Conservation (phyloP, 2,329 filamentous ascomycete species). For the Juglanconis oblonga region DNA sequence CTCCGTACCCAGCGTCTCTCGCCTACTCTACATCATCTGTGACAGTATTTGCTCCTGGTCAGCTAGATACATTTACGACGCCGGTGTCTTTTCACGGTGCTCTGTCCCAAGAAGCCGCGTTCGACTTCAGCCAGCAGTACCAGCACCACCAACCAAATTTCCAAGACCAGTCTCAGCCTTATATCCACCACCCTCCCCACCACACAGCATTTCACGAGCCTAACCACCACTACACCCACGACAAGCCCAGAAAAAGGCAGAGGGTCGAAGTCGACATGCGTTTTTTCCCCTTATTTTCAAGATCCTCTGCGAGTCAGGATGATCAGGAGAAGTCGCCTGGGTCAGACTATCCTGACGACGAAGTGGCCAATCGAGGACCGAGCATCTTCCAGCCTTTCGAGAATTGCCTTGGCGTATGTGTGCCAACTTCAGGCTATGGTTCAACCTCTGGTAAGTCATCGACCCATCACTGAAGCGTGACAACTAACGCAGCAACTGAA, state of each 20-base stretch:
- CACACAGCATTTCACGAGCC: conserved; percentile 12
- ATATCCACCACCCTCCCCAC: not conserved
- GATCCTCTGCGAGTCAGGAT: not conserved
- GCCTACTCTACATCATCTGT: conserved; percentile 25
- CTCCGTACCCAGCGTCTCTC: conserved; percentile 6
- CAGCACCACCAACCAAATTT: conserved; percentile 26
- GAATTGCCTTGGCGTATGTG: conserved; percentile 1
- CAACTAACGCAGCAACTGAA: conserved; percentile 2
- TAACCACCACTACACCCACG: not conserved
- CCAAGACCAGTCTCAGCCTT: conserved; percentile 7
- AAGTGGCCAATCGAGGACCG: conserved; percentile 1
- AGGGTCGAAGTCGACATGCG: conserved; percentile 21
- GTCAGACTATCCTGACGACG: conserved; percentile 1
- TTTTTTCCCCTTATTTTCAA: conserved; percentile 1
- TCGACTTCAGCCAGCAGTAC: conserved; percentile 27
- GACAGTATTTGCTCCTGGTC: conserved; percentile 25
- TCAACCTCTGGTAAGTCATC: conserved; percentile 5
- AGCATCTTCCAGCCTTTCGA: not conserved
- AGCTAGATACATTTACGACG: conserved; percentile 22
- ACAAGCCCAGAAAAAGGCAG: conserved; percentile 29
- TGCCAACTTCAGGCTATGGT: conserved; percentile 4
- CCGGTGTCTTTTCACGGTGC: not conserved
- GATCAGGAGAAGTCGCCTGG: conserved; percentile 8
- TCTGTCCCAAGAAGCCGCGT: not conserved
- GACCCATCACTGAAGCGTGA: not conserved